Evolutionary conservation across 2,329 filamentous ascomycete genomes (phyloP), one percentile per base, ranked within the genome.

Genomic region (Seiridium cupressi): DNA sequence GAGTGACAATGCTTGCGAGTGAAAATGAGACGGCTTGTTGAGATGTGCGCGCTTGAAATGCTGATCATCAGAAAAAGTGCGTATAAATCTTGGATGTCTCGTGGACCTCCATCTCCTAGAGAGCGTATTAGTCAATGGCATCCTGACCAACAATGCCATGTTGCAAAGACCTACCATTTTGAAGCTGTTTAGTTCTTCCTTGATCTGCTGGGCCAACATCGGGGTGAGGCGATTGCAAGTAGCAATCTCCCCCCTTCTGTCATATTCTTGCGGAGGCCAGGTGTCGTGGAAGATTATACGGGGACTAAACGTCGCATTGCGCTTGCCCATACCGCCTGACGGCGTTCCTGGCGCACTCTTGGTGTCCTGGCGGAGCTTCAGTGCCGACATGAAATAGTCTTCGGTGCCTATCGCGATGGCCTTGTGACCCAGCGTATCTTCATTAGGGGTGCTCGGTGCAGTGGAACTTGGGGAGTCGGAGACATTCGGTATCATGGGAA

Each of bases 71-170:
- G 84, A 99, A 98, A 85, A 99, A 99, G 84, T 99, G 95, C 69
- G 95, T 99, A 83, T 99, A 97, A 72, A 97, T 93, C 81, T 98
- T 99, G 67, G 95, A 98, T 74, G 90, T 92, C 79, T 98, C 95
- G 76, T 99, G 95, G 70, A 99, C 95, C 82, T 98, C 95, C 95
- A 99, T 99, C 81, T 99, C 95, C 95, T 98, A 63, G 44, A 58
- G 11, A 13, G 9, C 8, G 85, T 75, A 85, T 80, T 66, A 63
- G 54, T 31, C n/a, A 58, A 32, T 18, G 9, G 18, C 18, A 26
- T 2, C 2, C 1, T 26, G 18, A 26, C 18, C 18, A 26, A 26
- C 18, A 26, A 26, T 51, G 38, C 42, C 62, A 64, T 18, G 10
- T 18, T n/a, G 5, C 36, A 56, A 26, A 26, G 18, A 77, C 88